Conservation (phyloP, 2,329 filamentous ascomycete genomes). For the Penicillium concentricum region DNA sequence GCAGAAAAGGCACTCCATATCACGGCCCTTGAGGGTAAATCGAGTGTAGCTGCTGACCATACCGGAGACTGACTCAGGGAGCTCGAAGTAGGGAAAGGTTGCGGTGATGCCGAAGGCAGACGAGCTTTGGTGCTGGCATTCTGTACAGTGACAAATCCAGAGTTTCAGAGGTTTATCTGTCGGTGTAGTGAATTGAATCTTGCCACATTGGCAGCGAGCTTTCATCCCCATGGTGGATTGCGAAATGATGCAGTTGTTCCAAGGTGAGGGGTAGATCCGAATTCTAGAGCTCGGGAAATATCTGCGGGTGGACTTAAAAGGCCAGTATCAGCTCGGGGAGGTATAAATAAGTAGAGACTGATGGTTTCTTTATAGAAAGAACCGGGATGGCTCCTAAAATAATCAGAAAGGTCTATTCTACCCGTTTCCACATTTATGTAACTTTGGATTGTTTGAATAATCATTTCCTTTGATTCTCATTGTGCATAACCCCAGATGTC, state of each 20-base stretch:
- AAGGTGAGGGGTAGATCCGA: background rate
- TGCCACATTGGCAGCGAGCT: conserved; percentile 64
- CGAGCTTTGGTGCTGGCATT: conserved; percentile 64
- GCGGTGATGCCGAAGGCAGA: conserved; percentile 68
- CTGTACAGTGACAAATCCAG: conserved; percentile 69
- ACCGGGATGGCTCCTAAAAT: background rate
- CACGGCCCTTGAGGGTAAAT: conserved; percentile 56
- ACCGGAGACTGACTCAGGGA: conserved; percentile 42
- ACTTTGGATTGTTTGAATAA: background rate
- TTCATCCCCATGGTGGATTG: conserved; percentile 48
- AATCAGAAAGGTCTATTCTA: background rate
- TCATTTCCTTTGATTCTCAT: background rate
- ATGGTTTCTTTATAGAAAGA: background rate
- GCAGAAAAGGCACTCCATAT: conserved; percentile 66
- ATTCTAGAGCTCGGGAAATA: background rate
- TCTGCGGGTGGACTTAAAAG: too few species aligned
- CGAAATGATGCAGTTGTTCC: background rate
- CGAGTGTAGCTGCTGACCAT: conserved; percentile 47
- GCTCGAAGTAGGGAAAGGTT: conserved; percentile 65
- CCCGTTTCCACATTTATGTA: background rate
- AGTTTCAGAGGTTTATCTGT: conserved; percentile 59
- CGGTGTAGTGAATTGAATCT: conserved; percentile 63
- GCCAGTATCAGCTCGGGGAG: too few species aligned
- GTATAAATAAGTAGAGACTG: background rate
- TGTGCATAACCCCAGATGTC: too few species aligned